phyloP scores from a whole-genome alignment of 345 rosid genomes.

The Hibiscus syriacus region DNA sequence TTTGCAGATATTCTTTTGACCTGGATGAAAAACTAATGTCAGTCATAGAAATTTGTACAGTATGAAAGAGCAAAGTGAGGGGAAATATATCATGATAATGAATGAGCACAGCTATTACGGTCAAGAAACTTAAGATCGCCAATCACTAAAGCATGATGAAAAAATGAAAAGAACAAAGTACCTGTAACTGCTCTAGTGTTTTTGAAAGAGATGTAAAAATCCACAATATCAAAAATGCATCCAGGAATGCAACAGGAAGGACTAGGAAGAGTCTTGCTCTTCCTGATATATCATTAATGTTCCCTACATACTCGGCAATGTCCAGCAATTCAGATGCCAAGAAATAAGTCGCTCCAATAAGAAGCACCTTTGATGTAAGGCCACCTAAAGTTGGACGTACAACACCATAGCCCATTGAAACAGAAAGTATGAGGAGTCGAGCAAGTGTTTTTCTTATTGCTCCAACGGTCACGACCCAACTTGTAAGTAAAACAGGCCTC shows the following conservation, averaged over 20 bases:
- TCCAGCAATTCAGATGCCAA: slow-evolving; percentile 85
- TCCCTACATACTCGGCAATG: slow-evolving; percentile 85
- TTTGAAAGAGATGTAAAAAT: slow-evolving; percentile 81
- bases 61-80: background rate
- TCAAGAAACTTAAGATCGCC: background rate
- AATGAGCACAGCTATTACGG: background rate
- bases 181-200: slow-evolving; percentile 89
- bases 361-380: slow-evolving; percentile 88
- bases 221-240: slow-evolving; percentile 94
- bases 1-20: slow-evolving; percentile 71
- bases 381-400: slow-evolving; percentile 97
- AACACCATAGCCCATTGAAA: slow-evolving; percentile 98
- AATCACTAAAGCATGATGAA: background rate
- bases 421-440: slow-evolving; percentile 67
- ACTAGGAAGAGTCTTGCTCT: slow-evolving; percentile 80
- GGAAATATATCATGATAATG: background rate
- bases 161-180: slow-evolving; percentile 10
- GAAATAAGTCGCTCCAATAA: slow-evolving; percentile 80
- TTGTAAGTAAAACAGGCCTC: slow-evolving; percentile 71
- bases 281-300: slow-evolving; percentile 80
- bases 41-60: background rate
- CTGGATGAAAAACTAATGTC: slow-evolving; percentile 22
- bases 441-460: slow-evolving; percentile 69
- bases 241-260: slow-evolving; percentile 88
- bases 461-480: slow-evolving; percentile 91